Base-by-base conservation (phyloP, 148 eudicot species). In the Arctostaphylos glauca region DNA sequence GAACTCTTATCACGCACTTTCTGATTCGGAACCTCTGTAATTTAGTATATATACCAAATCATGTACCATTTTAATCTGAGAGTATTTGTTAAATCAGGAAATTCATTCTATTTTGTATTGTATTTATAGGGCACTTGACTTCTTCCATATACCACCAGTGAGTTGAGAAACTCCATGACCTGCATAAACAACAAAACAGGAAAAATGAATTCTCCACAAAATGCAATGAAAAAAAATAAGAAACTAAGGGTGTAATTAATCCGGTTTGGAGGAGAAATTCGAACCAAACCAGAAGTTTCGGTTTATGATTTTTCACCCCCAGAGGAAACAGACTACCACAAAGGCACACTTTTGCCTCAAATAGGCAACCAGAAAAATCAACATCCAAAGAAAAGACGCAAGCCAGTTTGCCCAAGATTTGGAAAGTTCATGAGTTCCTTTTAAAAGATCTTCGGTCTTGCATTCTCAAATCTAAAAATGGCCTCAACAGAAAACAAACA, bases 121-220 rank as follows among this genome's bases (percentile, higher is more conserved):
- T 80, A 79, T 79, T 76, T 78, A 83, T 68, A 76, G 75, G 38
- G 81, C 79, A 83, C 84, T 83, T 78, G 83, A 75, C 83, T 87
- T 76, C 86, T 91, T 92, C 98, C 93, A 91, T 25, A 72, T 25
- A 72, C 73, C 47, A 85, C 94, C 84, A 95, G 86, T 31, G 87
- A 86, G 84, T 90, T 90, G 76, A 95, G 93, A 79, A 95, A 92
- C 84, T 91, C 92, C 98, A 93, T 88, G 19, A 95, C 98, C 98
- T 95, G 90, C 87, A 86, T 62, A 6, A 77, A 49, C 15, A 47
- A 47, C 54, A 70, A 15, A 55, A 52, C 14, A 49, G 54, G 2
- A 21, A n/a, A 54, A n/a, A 50, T 76, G 53, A 77, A 25, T 70
- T 58, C 77, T 13, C 18, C 41, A 16, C 52, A 23, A 23, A 5